Evolutionary conservation across 768 basidiomycete species (phyloP), one percentile per base, ranked within the genome.

Genomic region (Antrodiella citrinella): DNA sequence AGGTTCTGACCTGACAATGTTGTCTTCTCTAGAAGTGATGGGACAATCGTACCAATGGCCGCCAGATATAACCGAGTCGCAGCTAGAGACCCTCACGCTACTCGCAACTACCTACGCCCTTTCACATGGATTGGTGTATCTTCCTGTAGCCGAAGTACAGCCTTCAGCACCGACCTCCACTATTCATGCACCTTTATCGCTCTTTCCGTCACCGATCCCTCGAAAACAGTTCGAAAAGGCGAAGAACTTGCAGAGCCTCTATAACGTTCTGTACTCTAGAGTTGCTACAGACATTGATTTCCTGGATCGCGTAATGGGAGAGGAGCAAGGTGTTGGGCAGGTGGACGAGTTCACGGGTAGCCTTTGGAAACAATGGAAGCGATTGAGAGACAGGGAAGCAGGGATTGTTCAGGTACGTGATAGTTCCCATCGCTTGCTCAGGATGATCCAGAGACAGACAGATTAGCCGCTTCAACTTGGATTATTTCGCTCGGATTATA

Each of bases 401-500:
- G 30, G 30, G 15, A 35, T 77, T 22, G 66, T 65, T 3, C 82
- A 83, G 74, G 82, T 83, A 44, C 48, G 72, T 54, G 22, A 15
- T 35, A 7, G 30, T 7, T 35, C 15, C 30, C 7, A 7, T 35
- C 30, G 15, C 30, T 35, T n/a, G n/a, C 30, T 15, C 7, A 35
- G 30, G 15, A 35, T 76, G 45, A 45, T 65, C 3, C 43, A 97
- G 30, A 35, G 30, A 15, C 30, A 7, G 7, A 7, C 7, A 35
- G 30, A 7, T 35, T 35, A 35, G 93, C 78, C 81, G 0, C 69
- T 89, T 43, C 88, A 96, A 53, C 77, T 98, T 4, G 93, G 94
- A 18, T 68, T 99, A 18, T 96, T 95, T 68, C 77, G 95, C 49
- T 96, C 93, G 9, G 95, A 99, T 69, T 99, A 97, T 67, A 72